Percentiles rank a stretch among this genome's conserved stretches.
These are phyloP conservation scores for Parastagonospora nodorum DNA, from an alignment of 2,329 filamentous ascomycete genomes.

Conservation along the genomic window DNA sequence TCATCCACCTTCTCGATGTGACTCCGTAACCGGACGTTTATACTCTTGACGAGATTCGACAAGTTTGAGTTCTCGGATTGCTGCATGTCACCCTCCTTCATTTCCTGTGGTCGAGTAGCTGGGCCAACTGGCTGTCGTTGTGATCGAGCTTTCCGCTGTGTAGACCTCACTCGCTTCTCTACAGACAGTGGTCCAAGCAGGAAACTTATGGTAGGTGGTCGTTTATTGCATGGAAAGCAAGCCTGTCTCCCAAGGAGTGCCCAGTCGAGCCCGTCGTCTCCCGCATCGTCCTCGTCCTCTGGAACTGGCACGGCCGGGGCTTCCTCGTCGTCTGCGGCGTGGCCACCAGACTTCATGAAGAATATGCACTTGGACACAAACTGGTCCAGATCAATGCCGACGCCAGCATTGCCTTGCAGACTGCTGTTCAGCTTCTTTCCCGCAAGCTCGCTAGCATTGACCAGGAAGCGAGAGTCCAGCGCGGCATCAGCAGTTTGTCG, in stretches of 20 bases:
- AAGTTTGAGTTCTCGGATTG: slow-evolving; percentile 79
- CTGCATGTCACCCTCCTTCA: slow-evolving; percentile 74
- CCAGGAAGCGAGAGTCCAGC: slow-evolving; percentile 84
- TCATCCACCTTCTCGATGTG: slow-evolving; percentile 45
- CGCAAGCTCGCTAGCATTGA: slow-evolving; percentile 78
- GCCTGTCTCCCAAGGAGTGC: slow-evolving; percentile 78
- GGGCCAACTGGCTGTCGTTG: slow-evolving; percentile 70
- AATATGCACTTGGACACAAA: slow-evolving; percentile 88
- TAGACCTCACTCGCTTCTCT: slow-evolving; percentile 78
- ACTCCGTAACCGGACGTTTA: slow-evolving; percentile 64
- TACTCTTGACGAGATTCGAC: slow-evolving; percentile 76
- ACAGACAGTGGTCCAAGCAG: slow-evolving; percentile 87
- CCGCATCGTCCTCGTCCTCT: slow-evolving; percentile 66
- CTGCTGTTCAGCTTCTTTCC: slow-evolving; percentile 78
- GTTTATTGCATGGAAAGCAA: slow-evolving; percentile 71
- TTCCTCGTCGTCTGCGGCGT: slow-evolving; percentile 55
- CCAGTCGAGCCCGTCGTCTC: slow-evolving; percentile 80
- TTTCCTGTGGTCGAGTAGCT: slow-evolving; percentile 74
- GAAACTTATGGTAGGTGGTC: slow-evolving; percentile 81
- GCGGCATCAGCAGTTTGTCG: slow-evolving; percentile 90
- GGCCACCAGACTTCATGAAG: slow-evolving; percentile 75
- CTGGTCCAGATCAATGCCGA: slow-evolving; percentile 85
- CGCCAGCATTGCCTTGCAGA: slow-evolving; percentile 71
- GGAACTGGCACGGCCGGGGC: slow-evolving; percentile 54
- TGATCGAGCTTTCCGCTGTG: slow-evolving; percentile 70